Evolutionary conservation across 83 land plant species (phyloP).

Genomic region (Picea engelmannii): DNA sequence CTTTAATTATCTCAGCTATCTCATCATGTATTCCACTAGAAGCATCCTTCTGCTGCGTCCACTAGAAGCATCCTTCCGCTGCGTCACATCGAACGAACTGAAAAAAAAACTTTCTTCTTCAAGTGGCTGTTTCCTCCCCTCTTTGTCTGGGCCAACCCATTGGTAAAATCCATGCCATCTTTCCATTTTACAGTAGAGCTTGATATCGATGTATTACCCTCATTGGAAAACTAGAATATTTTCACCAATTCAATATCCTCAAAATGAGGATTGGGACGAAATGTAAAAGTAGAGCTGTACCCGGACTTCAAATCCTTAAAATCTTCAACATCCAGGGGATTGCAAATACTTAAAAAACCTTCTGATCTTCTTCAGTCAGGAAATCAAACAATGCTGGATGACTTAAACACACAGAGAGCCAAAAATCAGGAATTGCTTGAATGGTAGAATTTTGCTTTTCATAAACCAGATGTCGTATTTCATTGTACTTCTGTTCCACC

Average conservation of each 20-base stretch:
- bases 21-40: neutral
- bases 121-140: slow-evolving; percentile 51
- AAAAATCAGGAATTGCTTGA: slow-evolving; percentile 16
- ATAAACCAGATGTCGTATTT: slow-evolving; percentile 26
- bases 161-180: slow-evolving; percentile 63
- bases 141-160: slow-evolving; percentile 42
- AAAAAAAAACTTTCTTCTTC: slow-evolving; percentile 44
- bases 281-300: slow-evolving; percentile 14
- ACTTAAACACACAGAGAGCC: slow-evolving; percentile 58
- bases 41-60: too few species aligned
- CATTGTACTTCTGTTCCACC: slow-evolving; percentile 77
- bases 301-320: too few species aligned
- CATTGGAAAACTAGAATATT: slow-evolving; percentile 72
- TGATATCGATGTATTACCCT: slow-evolving; percentile 75
- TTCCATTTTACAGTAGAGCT: slow-evolving; percentile 82
- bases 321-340: too few species aligned
- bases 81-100: neutral
- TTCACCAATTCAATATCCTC: slow-evolving; percentile 81
- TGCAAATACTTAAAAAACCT: slow-evolving; percentile 36
- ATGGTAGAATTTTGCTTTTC: slow-evolving; percentile 62
- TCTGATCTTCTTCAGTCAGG: slow-evolving; percentile 64
- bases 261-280: slow-evolving; percentile 83
- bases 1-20: slow-evolving; percentile 88
- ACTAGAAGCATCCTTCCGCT: too few species aligned
- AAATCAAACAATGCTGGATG: slow-evolving; percentile 67